Evolutionary conservation across 2,329 filamentous ascomycete species (phyloP), one percentile per base, ranked within the genome.

Genomic region (Mollisia scopiformis): DNA sequence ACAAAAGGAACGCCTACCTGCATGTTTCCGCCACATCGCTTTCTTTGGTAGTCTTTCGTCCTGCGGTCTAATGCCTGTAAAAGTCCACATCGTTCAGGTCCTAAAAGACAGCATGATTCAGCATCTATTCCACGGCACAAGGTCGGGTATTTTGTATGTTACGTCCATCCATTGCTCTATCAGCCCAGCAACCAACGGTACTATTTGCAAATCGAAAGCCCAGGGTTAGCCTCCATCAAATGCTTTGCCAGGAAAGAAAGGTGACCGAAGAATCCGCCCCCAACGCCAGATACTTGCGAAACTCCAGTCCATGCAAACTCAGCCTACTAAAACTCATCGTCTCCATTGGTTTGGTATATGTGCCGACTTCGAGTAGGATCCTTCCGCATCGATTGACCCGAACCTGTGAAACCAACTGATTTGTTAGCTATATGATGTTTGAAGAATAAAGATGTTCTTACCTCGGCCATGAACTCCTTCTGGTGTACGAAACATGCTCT

Each of bases 401-500:
- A 97, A 64, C 95, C 95, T 8, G 92, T 97, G 73, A 99, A 97
- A 33, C 95, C 95, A 72, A 99, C 95, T 97, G 6, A 19, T 13
- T 27, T 62, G 21, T 49, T 60, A 57, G 72, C 79, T 70, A 53
- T 28, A 43, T 30, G 2, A 11, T 39, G 13, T 35, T 33, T 23
- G 14, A 25, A 33, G 50, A n/a, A 54, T 16, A 28, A 52, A 35
- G 55, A 28, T 27, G 28, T 46, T 46, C 83, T 68, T 79, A 96
- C 93, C 93, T 89, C 93, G 86, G 60, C 91, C 93, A 71, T 92
- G 86, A 25, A 95, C 84, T 63, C 92, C 89, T 31, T 96, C 93
- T 0, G 93, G 92, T 2, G 93, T 97, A 50, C 93, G 88, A 75
- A 97, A 97, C 93, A 97, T 97, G 82, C 92, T 96, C 52, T 97